Conservation (phyloP, 495 filamentous ascomycete species). For the Sordaria brevicollis region DNA sequence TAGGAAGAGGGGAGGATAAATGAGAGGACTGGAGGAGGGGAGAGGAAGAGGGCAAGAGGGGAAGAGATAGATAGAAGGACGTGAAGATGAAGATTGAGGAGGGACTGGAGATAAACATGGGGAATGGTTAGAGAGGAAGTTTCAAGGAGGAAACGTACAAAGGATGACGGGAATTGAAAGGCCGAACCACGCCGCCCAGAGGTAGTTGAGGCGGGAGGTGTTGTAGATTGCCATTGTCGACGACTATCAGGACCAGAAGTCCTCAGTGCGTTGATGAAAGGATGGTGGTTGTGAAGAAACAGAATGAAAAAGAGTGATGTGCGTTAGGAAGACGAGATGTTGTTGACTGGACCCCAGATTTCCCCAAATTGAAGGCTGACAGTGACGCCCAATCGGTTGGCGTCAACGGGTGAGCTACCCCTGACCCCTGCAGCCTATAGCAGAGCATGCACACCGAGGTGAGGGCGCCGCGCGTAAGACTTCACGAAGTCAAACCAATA, state of each 20-base stretch:
- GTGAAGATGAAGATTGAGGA: too few relatives aligned
- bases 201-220: conserved; percentile 31
- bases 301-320: neutral
- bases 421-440: neutral
- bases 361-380: neutral
- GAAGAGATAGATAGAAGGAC: too few relatives aligned
- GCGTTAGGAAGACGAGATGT: neutral
- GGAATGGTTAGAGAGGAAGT: too few relatives aligned
- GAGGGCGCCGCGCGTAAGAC: neutral
- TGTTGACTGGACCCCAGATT: neutral
- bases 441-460: neutral
- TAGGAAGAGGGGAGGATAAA: too few relatives aligned
- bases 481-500: too few relatives aligned
- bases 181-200: conserved; percentile 61
- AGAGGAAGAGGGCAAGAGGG: too few relatives aligned
- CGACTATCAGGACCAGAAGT: neutral
- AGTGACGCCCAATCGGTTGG: neutral
- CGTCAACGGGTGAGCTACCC: neutral
- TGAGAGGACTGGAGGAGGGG: too few relatives aligned
- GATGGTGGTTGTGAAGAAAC: neutral
- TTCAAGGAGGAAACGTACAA: too few relatives aligned
- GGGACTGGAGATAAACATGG: too few relatives aligned
- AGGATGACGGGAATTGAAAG: conserved; percentile 59
- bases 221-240: conserved; percentile 21
- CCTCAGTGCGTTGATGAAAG: neutral